Conservation (phyloP, 2,329 filamentous ascomycete genomes). For the Ascochyta koolunga region DNA sequence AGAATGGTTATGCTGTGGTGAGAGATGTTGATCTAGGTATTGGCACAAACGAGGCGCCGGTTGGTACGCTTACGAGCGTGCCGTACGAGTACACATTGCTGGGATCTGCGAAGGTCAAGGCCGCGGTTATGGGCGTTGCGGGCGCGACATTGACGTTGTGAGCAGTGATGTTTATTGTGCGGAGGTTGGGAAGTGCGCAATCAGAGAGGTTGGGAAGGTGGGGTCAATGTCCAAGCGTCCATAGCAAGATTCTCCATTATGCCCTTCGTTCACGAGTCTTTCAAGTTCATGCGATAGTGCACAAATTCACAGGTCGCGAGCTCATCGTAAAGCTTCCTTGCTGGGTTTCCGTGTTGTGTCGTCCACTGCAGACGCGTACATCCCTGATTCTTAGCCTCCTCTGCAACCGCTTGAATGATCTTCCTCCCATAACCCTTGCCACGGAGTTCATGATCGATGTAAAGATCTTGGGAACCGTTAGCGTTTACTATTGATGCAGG, state of each 20-base stretch:
- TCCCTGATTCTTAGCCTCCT: constrained; percentile 7
- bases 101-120: constrained; percentile 41
- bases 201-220: background rate
- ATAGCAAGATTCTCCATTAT: background rate
- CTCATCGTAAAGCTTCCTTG: constrained; percentile 19
- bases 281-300: constrained; percentile 7
- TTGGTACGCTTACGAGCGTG: constrained; percentile 30
- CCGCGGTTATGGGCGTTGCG: constrained; percentile 40
- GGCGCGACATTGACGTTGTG: constrained; percentile 3
- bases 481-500: no score
- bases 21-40: constrained; percentile 40
- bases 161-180: background rate
- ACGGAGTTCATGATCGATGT: constrained; percentile 15
- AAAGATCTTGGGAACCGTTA: constrained; percentile 1
- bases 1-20: constrained; percentile 36
- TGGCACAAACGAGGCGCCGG: constrained; percentile 32
- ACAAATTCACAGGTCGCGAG: constrained; percentile 10
- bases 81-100: constrained; percentile 18
- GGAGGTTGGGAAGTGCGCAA: no score
- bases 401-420: constrained; percentile 11
- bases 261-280: background rate
- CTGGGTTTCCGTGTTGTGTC: constrained; percentile 15
- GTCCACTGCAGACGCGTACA: constrained; percentile 15
- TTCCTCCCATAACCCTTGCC: constrained; percentile 15
- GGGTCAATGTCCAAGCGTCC: background rate